Conservation (phyloP, 179 eudicot species). For the Silene coronaria region DNA sequence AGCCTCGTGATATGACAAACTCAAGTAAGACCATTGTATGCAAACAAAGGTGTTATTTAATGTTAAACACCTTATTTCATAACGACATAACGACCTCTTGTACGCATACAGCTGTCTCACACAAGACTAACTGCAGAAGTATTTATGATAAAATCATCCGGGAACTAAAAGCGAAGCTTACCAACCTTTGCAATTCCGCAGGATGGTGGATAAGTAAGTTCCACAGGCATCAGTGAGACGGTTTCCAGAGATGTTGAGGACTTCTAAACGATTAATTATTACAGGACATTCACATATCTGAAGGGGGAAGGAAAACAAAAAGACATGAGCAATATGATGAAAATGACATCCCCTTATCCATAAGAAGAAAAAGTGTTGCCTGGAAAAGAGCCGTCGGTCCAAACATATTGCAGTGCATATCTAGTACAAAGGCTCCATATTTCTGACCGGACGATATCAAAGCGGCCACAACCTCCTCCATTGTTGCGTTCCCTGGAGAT, state of each 20-base stretch:
- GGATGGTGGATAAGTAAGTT: slow-evolving; percentile 61
- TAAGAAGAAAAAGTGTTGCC: slow-evolving; percentile 29
- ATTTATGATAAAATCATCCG: not conserved
- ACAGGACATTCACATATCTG: slow-evolving; percentile 95
- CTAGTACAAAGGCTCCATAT: slow-evolving; percentile 73
- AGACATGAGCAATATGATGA: not conserved
- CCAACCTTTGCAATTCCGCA: slow-evolving; percentile 70
- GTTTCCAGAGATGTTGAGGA: slow-evolving; percentile 85
- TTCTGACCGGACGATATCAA: slow-evolving; percentile 61
- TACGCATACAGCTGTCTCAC: not conserved
- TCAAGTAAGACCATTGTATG: not conserved
- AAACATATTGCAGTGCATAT: slow-evolving; percentile 78
- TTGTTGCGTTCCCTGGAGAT: slow-evolving; percentile 75
- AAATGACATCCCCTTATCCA: not conserved
- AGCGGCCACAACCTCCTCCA: slow-evolving; percentile 69
- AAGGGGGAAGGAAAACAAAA: not conserved
- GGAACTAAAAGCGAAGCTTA: not conserved
- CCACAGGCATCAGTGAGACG: slow-evolving; percentile 90
- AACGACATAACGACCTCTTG: not conserved
- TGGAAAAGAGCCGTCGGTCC: slow-evolving; percentile 84
- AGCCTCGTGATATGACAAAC: not conserved
- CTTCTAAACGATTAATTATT: slow-evolving; percentile 76
- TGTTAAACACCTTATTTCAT: not conserved
- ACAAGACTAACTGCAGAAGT: not conserved
- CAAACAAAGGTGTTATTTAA: not conserved